Percentiles rank a stretch among this genome's conserved stretches.
Conservation (phyloP, 2,329 filamentous ascomycete genomes). For the Erysiphe pulchra region DNA sequence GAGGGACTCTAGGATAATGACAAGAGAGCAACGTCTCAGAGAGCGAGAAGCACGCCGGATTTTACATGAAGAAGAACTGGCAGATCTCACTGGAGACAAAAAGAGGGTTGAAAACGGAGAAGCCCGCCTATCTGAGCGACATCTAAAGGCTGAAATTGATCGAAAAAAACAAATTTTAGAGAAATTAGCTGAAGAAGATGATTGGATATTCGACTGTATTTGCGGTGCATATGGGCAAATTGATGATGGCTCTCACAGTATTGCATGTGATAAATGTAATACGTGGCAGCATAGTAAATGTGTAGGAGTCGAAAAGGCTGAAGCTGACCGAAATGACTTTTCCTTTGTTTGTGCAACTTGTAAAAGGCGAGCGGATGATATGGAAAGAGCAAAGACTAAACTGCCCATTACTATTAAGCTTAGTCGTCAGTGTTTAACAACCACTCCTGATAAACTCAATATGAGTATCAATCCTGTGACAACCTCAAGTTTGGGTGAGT, state of each 20-base stretch:
- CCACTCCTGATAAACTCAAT: background rate
- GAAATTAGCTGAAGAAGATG: constrained; percentile 40
- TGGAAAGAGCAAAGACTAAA: constrained; percentile 33
- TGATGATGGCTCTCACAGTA: constrained; percentile 80
- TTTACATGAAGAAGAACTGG: constrained; percentile 64
- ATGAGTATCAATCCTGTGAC: background rate
- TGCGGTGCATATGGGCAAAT: constrained; percentile 81
- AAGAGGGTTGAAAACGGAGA: constrained; percentile 28
- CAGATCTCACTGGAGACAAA: constrained; percentile 52
- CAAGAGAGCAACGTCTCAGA: constrained; percentile 60
- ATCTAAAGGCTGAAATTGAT: constrained; percentile 60
- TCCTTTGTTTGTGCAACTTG: constrained; percentile 67
- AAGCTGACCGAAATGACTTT: constrained; percentile 68
- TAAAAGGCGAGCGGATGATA: constrained; percentile 37
- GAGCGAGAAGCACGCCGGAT: constrained; percentile 66
- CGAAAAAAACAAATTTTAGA: constrained; percentile 52
- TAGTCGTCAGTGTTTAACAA: constrained; percentile 15
- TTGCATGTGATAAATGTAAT: constrained; percentile 81
- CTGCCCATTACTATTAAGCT: constrained; percentile 29
- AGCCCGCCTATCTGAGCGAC: constrained; percentile 47
- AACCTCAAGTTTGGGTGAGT: background rate
- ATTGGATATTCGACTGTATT: constrained; percentile 87
- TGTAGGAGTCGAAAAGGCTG: constrained; percentile 49
- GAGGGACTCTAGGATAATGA: constrained; percentile 54
- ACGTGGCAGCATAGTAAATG: constrained; percentile 96